phyloP scores from a whole-genome alignment of 2,329 filamentous ascomycete species.

The Grosmannia penicillata region DNA sequence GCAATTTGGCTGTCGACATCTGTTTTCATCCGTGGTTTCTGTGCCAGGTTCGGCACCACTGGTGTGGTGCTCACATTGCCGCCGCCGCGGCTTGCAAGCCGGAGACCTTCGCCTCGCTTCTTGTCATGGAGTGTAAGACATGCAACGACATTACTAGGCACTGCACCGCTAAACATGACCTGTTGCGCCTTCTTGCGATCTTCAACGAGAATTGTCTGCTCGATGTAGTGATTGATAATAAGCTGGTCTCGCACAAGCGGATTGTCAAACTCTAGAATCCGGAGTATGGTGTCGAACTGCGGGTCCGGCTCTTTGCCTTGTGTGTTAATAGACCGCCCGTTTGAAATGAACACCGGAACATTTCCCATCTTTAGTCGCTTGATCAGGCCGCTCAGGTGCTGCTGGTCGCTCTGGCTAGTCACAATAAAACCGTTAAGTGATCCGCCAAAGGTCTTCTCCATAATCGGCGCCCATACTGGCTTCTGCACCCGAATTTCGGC shows the following conservation, averaged over 20 bases:
- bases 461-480: constrained; percentile 66
- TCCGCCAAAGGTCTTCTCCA: constrained; percentile 64
- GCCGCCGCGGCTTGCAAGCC: constrained; percentile 31
- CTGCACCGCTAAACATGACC: constrained; percentile 49
- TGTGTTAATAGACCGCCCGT: constrained; percentile 38
- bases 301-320: constrained; percentile 58
- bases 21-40: constrained; percentile 61
- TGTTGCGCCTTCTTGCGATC: constrained; percentile 50
- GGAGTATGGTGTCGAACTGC: constrained; percentile 61
- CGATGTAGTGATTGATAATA: constrained; percentile 69
- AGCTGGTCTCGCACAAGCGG: constrained; percentile 64
- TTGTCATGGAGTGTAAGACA: constrained; percentile 57
- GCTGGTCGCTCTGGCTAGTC: constrained; percentile 59
- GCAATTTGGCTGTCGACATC: constrained; percentile 54
- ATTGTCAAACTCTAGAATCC: constrained; percentile 70
- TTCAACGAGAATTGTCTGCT: constrained; percentile 69
- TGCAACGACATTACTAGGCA: constrained; percentile 55
- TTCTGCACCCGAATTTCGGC: constrained; percentile 61
- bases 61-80: constrained; percentile 21
- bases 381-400: constrained; percentile 53
- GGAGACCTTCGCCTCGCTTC: constrained; percentile 42
- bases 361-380: constrained; percentile 31
- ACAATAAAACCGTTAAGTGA: constrained; percentile 69
- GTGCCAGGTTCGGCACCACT: constrained; percentile 28
- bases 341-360: constrained; percentile 51